Percentiles rank a stretch among this genome's conserved stretches.
phyloP scores from a whole-genome alignment of 495 filamentous ascomycete genomes.

The Aspergillus sclerotiicarbonarius region DNA sequence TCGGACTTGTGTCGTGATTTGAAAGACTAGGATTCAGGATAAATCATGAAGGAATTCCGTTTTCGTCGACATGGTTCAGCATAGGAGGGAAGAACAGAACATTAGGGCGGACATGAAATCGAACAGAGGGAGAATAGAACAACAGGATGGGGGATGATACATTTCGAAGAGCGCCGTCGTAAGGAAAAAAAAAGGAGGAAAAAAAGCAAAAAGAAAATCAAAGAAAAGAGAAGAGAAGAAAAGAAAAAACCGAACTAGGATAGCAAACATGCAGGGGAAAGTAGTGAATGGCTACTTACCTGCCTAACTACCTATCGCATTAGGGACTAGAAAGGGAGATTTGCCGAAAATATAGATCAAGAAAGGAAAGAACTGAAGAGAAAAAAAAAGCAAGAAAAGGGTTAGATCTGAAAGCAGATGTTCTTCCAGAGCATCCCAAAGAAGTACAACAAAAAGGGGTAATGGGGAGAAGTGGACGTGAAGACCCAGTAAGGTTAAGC shows the following conservation, averaged over 20 bases:
- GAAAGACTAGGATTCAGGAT: too few relatives aligned
- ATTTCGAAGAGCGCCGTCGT: not conserved
- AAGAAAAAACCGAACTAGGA: constrained; percentile 1
- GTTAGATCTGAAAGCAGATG: not conserved
- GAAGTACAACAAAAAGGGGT: not conserved
- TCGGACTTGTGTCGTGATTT: too few relatives aligned
- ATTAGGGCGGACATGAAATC: too few relatives aligned
- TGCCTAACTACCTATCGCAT: not conserved
- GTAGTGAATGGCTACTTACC: not conserved
- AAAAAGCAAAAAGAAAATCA: constrained; percentile 5
- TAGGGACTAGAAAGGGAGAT: not conserved
- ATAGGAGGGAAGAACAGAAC: too few relatives aligned
- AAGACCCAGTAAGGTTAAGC: not conserved
- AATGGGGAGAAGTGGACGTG: not conserved
- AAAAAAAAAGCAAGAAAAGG: not conserved
- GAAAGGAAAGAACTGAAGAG: not conserved
- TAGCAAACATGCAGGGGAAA: not conserved
- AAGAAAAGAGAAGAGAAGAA: constrained; percentile 2
- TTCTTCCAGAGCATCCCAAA: not conserved
- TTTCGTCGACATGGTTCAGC: too few relatives aligned
- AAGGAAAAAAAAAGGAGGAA: constrained; percentile 10
- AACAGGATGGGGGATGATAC: too few relatives aligned
- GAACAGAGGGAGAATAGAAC: too few relatives aligned
- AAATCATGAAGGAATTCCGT: too few relatives aligned
- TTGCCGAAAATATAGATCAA: not conserved